Evolutionary conservation across 352 stramenopile species (phyloP), one percentile per base, ranked within the genome.

Genomic region (Thraustochytrium sp.): DNA sequence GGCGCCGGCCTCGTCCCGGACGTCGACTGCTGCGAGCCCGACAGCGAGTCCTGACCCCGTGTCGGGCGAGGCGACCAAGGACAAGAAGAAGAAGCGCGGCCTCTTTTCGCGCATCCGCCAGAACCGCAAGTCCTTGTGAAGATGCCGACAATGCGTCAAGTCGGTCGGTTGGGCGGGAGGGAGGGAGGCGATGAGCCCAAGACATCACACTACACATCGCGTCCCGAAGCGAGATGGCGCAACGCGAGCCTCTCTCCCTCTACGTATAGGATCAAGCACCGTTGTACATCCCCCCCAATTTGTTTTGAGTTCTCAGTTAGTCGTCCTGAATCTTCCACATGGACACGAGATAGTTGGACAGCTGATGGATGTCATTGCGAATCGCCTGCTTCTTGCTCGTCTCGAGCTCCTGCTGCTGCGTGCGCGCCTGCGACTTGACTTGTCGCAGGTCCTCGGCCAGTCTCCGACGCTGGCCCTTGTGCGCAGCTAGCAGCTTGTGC

Each of bases 291-390:
- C 18, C 48, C 18, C 48, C n/a, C n/a, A n/a, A 23, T 23, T n/a
- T 55, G 48, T 55, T 18, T 55, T 23, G 16, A 23, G 48, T 23
- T 55, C 26, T n/a, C 26, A n/a, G 26, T 76, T 72, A 80, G 8
- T 80, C 68, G 53, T 80, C 68, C 23, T 80, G 31, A 23, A 80
- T 38, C 37, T 80, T 80, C 68, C 68, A 80, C 68, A 80, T 80
- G 68, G 68, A 80, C 38, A 80, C 68, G 13, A 80, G 44, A 38
- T 80, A 80, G 68, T 80, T 80, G 46, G 31, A 55, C 1, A 80
- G 40, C 51, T 80, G 31, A 51, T 80, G 68, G 23, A 80, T 80
- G 8, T 80, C 68, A 23, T 51, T 51, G 9, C 76, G 76, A 13
- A 80, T 80, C 23, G 68, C 68, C 11, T 26, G 48, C 31, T 26